Conservation (phyloP, 2,329 filamentous ascomycete species). For the Neonectria coccinea region DNA sequence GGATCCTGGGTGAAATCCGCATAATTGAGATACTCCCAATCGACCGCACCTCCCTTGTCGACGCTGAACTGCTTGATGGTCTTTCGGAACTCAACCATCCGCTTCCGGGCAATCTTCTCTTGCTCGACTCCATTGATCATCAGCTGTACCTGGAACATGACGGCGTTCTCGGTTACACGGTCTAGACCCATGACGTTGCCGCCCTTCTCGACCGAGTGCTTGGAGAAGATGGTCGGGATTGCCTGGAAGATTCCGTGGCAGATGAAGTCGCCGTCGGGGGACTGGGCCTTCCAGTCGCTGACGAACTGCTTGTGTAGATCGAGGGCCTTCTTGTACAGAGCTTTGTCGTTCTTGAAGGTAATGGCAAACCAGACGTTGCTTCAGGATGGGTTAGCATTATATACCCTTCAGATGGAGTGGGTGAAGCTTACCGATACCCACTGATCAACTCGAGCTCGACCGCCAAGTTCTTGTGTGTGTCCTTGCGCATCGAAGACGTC, state of each 20-base stretch:
- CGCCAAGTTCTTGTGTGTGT: constrained; percentile 12
- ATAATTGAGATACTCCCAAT: constrained; percentile 40
- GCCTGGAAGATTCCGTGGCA: constrained; percentile 19
- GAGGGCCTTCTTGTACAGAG: constrained; percentile 17
- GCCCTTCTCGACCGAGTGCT: constrained; percentile 15
- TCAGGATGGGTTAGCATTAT: constrained; percentile 17
- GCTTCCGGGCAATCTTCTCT: constrained; percentile 9
- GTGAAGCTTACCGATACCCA: constrained; percentile 16
- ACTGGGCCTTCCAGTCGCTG: constrained; percentile 19
- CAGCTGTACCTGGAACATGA: constrained; percentile 19
- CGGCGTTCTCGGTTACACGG: constrained; percentile 14
- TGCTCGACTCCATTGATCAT: constrained; percentile 14
- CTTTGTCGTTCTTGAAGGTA: constrained; percentile 25
- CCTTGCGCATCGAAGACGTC: constrained; percentile 7
- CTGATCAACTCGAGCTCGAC: constrained; percentile 14
- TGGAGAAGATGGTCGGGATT: constrained; percentile 17
- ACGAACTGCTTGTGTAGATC: constrained; percentile 23
- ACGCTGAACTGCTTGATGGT: constrained; percentile 11
- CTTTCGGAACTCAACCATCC: constrained; percentile 13
- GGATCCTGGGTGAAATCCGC: constrained; percentile 37
- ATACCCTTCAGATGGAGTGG: neutral
- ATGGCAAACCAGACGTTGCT: constrained; percentile 26
- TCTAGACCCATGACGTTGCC: constrained; percentile 20
- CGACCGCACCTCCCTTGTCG: constrained; percentile 26
- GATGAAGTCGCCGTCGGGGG: constrained; percentile 24